Evolutionary conservation across 1,139 yeast genomes (phyloP), one percentile per base, ranked within the genome.

Genomic region (Saccharomyces hybrid): DNA sequence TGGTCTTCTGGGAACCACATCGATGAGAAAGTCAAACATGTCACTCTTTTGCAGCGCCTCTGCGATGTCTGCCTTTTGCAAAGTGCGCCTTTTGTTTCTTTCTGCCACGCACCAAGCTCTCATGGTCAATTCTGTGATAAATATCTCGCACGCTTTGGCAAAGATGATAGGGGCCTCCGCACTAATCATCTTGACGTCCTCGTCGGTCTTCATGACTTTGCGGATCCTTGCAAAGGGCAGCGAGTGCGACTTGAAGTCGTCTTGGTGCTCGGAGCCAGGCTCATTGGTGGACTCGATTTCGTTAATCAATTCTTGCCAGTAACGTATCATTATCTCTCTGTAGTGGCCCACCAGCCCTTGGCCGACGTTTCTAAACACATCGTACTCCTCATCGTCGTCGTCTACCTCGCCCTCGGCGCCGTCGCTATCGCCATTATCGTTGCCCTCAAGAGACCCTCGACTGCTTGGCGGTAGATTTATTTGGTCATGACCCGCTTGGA

Each of bases 61-160:
- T 2, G 97, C 96, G 59, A 93, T 90, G 68, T 93, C 99, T 2
- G 91, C 85, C 64, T 91, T 85, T 71, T 93, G 99, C 57, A 93
- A 74, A 9, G 99, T 93, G 60, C 99, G 77, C 61, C 99, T 80
- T 68, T 93, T 93, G 73, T 88, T 89, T 65, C 89, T 96, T 69
- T 93, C 98, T 1, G 98, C 97, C 64, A 91, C 96, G 58, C 93
- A 89, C 99, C 99, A 93, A 2, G 99, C 98, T 57, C 99, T 78
- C 97, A 93, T 90, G 13, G 99, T 91, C 55, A 93, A 76, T 70
- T 93, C 99, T 0, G 98, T 91, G 60, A 93, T 93, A 71, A 93
- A 93, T 47, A 93, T 85, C 69, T 93, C 99, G 72, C 99, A 93
- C 1, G 98, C 98, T 71, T 93, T 93, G 50, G 99, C 98, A 74